These are phyloP conservation scores for Trichosporon sp. DNA, from an alignment of 1,284 basidiomycete genomes.

Conservation along the genomic window DNA sequence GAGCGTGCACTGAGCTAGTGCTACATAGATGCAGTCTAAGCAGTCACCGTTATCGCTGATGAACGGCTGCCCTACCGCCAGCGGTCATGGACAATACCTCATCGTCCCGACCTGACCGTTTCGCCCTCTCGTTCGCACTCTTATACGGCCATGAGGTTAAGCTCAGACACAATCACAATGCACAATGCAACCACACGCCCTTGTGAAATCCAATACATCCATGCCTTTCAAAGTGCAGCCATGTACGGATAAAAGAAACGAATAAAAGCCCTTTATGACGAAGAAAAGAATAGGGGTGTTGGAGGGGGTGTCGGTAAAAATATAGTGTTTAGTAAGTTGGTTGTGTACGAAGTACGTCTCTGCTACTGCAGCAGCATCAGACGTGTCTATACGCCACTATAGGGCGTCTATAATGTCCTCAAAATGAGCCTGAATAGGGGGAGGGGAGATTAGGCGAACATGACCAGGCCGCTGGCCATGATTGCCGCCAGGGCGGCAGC, in stretches of 20 bases:
- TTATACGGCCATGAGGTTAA: no score
- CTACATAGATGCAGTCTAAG: no score
- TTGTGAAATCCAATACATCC: neutral
- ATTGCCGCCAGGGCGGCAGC: neutral
- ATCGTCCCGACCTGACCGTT: no score
- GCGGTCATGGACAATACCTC: no score
- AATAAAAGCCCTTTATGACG: neutral
- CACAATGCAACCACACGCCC: no score
- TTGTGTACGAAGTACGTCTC: neutral
- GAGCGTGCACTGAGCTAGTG: no score
- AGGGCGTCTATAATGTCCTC: neutral
- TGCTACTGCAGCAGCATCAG: neutral
- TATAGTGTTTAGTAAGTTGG: neutral
- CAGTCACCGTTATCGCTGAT: no score
- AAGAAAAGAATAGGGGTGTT: neutral
- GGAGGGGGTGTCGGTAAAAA: neutral
- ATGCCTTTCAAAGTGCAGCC: neutral
- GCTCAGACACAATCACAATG: no score
- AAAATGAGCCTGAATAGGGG: no score
- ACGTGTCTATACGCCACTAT: neutral
- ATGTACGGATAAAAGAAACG: neutral
- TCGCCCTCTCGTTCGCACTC: no score
- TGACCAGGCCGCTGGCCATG: neutral
- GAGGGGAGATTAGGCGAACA: neutral
- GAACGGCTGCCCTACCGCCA: no score